Evolutionary conservation across 345 rosid species (phyloP), one percentile per base, ranked within the genome.

Genomic region (Dipteronia dyeriana): DNA sequence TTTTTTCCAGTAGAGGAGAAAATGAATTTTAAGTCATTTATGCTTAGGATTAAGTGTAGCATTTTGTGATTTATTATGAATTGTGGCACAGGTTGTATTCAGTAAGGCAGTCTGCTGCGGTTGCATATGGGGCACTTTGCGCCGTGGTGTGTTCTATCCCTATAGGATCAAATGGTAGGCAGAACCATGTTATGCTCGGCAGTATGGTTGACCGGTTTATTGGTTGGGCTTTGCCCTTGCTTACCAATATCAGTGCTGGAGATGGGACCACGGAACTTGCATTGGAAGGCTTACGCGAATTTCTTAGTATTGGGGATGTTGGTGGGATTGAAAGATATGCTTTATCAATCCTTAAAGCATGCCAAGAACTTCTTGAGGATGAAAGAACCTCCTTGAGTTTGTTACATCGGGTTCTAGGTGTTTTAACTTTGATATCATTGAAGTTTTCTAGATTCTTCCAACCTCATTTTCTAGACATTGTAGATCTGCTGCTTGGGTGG

Each of bases 401-500:
- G 74, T 82, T 95, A 79, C 91, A 79, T 65, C 85, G 84, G 75
- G 82, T 90, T 81, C 79, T 92, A 59, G 86, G 90, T 78, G 79
- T 90, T 79, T 81, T 95, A 75, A 88, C 92, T 79, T 82, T 92
- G 88, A 80, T 95, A 75, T 91, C 95, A 0, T 81, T 91, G 79
- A 95, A 91, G 79, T 92, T 95, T 75, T 82, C 82, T 39, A 73
- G 91, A 81, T 73, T 88, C 78, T 95, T 95, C 78, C 97, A 95
- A 76, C 97, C 97, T 69, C 95, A 92, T 91, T 92, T 95, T 82
- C 91, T 90, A 71, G 97, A 94, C 74, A 86, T 94, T 70, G 83
- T 95, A 80, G 98, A 95, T 88, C 81, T 95, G 80, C 95, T 92
- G 83, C 97, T 95, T 85, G 97, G 98, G 49, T 92, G 98, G 98